phyloP scores from a whole-genome alignment of 1,139 yeast genomes.

The Lodderomyces parapsilosis region DNA sequence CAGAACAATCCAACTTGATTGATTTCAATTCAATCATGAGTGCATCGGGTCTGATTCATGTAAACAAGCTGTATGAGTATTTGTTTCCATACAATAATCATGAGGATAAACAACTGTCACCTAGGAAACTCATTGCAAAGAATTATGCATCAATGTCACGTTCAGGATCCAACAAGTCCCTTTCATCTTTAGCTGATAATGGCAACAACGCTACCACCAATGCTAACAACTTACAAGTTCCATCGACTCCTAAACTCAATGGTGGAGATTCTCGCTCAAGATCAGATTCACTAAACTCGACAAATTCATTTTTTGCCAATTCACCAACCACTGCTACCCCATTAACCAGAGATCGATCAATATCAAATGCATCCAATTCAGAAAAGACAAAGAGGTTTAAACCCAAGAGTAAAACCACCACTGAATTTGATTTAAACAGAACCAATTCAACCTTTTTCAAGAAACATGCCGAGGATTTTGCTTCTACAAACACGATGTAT shows the following conservation, averaged over 20 bases:
- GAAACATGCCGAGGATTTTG: conserved; percentile 32
- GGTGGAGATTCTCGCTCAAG: conserved; percentile 19
- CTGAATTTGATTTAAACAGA: conserved; percentile 13
- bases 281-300: conserved; percentile 23
- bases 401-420: conserved; percentile 7
- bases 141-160: conserved; percentile 10
- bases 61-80: conserved; percentile 41
- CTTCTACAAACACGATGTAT: conserved; percentile 37
- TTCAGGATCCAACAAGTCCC: conserved; percentile 15
- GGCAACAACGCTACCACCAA: neutral
- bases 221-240: neutral
- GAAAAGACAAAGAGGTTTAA: conserved; percentile 1
- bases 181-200: conserved; percentile 16
- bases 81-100: conserved; percentile 18
- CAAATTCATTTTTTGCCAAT: conserved; percentile 26
- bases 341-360: conserved; percentile 11
- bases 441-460: conserved; percentile 20
- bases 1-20: conserved; percentile 53
- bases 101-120: conserved; percentile 7
- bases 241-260: conserved; percentile 8
- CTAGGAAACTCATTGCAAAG: conserved; percentile 14
- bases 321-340: conserved; percentile 18
- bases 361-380: conserved; percentile 11
- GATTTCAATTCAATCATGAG: conserved; percentile 54
- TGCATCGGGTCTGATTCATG: conserved; percentile 48